phyloP scores from a whole-genome alignment of 148 eudicot species.

The Euryodendron excelsum region DNA sequence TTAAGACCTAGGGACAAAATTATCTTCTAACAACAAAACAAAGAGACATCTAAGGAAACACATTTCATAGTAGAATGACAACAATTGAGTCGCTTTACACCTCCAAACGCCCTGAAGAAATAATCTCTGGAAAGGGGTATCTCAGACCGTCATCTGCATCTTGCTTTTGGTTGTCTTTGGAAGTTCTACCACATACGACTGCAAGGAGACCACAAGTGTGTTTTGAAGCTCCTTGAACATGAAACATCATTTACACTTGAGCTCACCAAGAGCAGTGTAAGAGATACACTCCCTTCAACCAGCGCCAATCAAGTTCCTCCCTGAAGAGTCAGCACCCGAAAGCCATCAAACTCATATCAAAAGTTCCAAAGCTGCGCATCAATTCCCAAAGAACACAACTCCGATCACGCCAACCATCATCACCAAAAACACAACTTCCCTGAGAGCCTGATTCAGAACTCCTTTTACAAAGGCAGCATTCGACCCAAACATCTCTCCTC shows the following conservation, averaged over 20 bases:
- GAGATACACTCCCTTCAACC: conserved; percentile 11
- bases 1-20: neutral
- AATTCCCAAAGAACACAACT: neutral
- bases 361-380: neutral
- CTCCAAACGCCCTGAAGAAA: conserved; percentile 75
- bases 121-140: conserved; percentile 68
- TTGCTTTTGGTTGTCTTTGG: conserved; percentile 29
- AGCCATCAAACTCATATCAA: conserved; percentile 11
- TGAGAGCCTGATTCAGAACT: neutral
- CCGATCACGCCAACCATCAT: conserved; percentile 9
- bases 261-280: conserved; percentile 6
- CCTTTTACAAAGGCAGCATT: conserved; percentile 7
- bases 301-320: conserved; percentile 8
- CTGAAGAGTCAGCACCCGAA: conserved; percentile 1
- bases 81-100: conserved; percentile 22
- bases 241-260: conserved; percentile 41
- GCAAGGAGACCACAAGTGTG: conserved; percentile 72
- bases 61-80: neutral
- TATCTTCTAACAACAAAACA: neutral
- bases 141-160: conserved; percentile 27
- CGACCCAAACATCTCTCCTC: neutral
- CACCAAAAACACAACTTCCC: conserved; percentile 10
- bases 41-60: neutral
- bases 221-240: conserved; percentile 64
- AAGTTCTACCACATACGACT: conserved; percentile 42